phyloP scores from a whole-genome alignment of 176 grass and related monocot genomes.

The Avena atlantica region DNA sequence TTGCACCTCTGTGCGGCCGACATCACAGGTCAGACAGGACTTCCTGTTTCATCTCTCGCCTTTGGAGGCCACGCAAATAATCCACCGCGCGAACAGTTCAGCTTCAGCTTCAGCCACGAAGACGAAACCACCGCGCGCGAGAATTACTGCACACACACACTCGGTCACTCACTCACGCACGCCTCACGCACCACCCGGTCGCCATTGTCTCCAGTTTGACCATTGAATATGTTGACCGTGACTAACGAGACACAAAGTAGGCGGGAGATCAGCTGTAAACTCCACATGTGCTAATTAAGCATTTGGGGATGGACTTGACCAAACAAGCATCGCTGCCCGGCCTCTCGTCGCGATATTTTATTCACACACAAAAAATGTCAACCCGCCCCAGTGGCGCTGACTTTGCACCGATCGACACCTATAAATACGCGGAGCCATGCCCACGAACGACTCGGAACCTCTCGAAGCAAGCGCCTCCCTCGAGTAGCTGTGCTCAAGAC shows the following conservation, averaged over 20 bases:
- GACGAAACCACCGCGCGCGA: background rate
- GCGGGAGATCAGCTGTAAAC: background rate
- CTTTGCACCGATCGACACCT: background rate
- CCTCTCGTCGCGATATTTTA: background rate
- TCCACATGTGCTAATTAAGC: background rate
- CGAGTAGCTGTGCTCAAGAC: background rate
- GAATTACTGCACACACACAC: background rate
- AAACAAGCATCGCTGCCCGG: background rate
- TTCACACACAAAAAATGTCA: background rate
- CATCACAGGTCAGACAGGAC: background rate
- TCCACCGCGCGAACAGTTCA: background rate
- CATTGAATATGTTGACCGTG: slow-evolving; percentile 53
- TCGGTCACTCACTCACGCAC: background rate
- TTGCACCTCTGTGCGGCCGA: background rate
- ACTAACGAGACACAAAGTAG: background rate
- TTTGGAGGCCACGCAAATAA: background rate
- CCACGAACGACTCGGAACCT: background rate
- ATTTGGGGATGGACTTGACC: background rate
- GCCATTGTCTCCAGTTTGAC: slow-evolving; percentile 20
- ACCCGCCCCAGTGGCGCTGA: slow-evolving; percentile 2
- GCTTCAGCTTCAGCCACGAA: background rate
- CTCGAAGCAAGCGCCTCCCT: background rate
- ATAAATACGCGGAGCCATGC: background rate
- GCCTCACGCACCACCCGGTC: background rate
- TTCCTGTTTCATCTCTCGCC: background rate